These are phyloP conservation scores for Penicillium sp. DNA, from an alignment of 2,329 filamentous ascomycete genomes.

Conservation along the genomic window DNA sequence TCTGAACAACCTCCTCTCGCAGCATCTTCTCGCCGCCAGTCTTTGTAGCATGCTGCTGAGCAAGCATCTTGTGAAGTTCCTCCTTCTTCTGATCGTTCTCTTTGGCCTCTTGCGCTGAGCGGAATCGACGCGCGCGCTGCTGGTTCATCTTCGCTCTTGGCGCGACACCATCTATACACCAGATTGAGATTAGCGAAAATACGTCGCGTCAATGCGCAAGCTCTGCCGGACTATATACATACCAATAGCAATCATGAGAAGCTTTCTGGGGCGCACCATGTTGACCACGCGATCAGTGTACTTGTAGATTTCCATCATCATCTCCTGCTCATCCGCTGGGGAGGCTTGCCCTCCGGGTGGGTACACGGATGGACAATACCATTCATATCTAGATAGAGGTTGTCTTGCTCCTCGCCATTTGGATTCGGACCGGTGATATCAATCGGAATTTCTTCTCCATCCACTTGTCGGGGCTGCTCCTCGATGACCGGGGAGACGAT, in stretches of 20 bases:
- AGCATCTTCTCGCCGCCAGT: constrained; percentile 55
- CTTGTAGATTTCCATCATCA: constrained; percentile 98
- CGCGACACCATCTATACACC: constrained; percentile 75
- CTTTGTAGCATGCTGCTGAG: constrained; percentile 67
- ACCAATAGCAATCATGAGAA: constrained; percentile 97
- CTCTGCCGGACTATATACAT: constrained; percentile 15
- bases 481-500: constrained; percentile 91
- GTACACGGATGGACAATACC: constrained; percentile 98
- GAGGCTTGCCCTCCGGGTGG: constrained; percentile 87
- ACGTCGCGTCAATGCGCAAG: background rate
- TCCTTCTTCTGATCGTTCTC: constrained; percentile 91
- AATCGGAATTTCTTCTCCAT: constrained; percentile 79
- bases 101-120: constrained; percentile 86
- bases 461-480: constrained; percentile 74
- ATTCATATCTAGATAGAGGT: constrained; percentile 98
- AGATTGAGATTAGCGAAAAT: background rate
- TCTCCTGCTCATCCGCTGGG: constrained; percentile 95
- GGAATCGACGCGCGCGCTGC: constrained; percentile 91
- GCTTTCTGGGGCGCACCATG: constrained; percentile 93
- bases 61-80: constrained; percentile 79
- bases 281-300: constrained; percentile 99
- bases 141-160: constrained; percentile 99
- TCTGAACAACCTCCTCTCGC: constrained; percentile 64
- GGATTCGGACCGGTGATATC: constrained; percentile 83
- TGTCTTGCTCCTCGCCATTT: constrained; percentile 97